Base-by-base conservation (phyloP, 2,329 filamentous ascomycete species). In the Thermothelomyces thermophilus region DNA sequence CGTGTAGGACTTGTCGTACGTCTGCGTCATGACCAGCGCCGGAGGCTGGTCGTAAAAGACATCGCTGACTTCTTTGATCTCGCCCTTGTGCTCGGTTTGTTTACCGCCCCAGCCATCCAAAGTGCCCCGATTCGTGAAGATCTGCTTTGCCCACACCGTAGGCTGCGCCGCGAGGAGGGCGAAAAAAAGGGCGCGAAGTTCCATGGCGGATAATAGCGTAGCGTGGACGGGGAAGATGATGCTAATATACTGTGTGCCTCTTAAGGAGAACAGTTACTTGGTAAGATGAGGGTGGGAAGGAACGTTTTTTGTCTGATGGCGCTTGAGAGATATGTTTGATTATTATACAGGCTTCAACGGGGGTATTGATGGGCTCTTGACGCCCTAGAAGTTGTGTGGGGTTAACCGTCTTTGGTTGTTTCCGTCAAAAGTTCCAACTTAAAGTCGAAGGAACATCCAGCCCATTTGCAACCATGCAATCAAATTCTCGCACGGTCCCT, bases 21-120 rank as follows among this genome's bases (percentile, higher is more conserved):
- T 66, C 56, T 73, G 71, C 2, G 67, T 70, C 68, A 74, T 70
- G 56, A 73, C 72, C 52, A 75, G 65, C 5, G 71, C 62, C 0
- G 68, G 66, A 8, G 60, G 40, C 28, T 66, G 64, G 46, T 68
- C 62, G 61, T 68, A 71, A 19, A 62, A 56, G 11, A 70, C 61
- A 51, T 73, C 70, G 53, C 62, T 67, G 37, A 72, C 70, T 47
- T 72, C 55, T 3, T 65, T 51, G 28, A 75, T 67, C 5, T 64
- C 69, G 37, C 73, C 73, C 9, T 66, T 56, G 62, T 72, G 59
- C 55, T 75, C 73, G 5, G 64, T 57, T 16, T 66, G 68, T 48
- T 63, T 61, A 7, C 48, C 55, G 46, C 69, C 64, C 71, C 72
- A 75, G 22, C 70, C 71, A 8, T 60, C 52, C 9, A 63, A 62